These are phyloP conservation scores for Monosporozyma siamensis DNA, from an alignment of 805 yeast genomes.

Conservation along the genomic window DNA sequence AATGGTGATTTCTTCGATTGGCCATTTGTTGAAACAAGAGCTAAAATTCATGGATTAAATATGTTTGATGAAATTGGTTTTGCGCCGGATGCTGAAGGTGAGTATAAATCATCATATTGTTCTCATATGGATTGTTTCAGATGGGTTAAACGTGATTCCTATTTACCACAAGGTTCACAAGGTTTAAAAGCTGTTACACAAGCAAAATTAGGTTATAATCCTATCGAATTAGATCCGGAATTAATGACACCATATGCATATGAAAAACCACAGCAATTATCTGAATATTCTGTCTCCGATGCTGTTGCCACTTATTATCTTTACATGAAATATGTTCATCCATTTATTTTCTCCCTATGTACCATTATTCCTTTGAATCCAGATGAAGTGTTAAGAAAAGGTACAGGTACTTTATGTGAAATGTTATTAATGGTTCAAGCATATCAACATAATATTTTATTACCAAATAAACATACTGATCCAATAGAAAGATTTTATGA, in stretches of 20 bases:
- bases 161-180: slow-evolving; percentile 96
- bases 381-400: slow-evolving; percentile 90
- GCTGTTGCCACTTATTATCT: slow-evolving; percentile 97
- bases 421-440: slow-evolving; percentile 97
- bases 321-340: slow-evolving; percentile 94
- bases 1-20: slow-evolving; percentile 99
- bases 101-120: slow-evolving; percentile 86
- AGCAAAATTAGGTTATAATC: slow-evolving; percentile 90
- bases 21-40: slow-evolving; percentile 93
- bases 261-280: slow-evolving; percentile 81
- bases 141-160: slow-evolving; percentile 97
- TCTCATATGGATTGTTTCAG: slow-evolving; percentile 95
- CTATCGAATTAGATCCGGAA: slow-evolving; percentile 94
- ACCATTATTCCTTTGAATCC: slow-evolving; percentile 94
- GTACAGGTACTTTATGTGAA: slow-evolving; percentile 97
- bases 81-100: slow-evolving; percentile 79
- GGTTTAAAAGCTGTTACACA: slow-evolving; percentile 97
- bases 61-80: slow-evolving; percentile 94
- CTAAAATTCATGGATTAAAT: slow-evolving; percentile 72
- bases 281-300: slow-evolving; percentile 97
- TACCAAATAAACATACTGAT: slow-evolving; percentile 91
- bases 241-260: slow-evolving; percentile 96
- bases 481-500: slow-evolving; percentile 92
- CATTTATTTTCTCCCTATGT: slow-evolving; percentile 90
- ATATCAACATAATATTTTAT: slow-evolving; percentile 58